Conservation (phyloP, 2,329 filamentous ascomycete species). For the Colletotrichum nymphaeae region DNA sequence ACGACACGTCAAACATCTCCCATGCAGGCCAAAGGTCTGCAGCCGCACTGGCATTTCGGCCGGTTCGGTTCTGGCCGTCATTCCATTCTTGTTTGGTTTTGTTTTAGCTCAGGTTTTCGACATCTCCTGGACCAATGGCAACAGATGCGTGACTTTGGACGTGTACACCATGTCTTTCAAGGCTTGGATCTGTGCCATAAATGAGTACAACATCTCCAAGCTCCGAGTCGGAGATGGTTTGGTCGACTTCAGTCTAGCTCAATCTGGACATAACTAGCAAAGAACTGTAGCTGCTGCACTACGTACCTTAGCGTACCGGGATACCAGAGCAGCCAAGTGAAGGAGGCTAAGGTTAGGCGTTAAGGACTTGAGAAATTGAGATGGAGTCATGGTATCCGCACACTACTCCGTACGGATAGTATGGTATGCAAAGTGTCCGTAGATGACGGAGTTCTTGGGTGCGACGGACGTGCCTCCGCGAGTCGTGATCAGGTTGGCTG, state of each 20-base stretch:
- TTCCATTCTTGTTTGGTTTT: background rate
- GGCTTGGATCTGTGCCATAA: background rate
- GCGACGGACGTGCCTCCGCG: background rate
- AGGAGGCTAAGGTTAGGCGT: background rate
- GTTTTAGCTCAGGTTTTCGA: background rate
- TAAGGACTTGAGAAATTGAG: background rate
- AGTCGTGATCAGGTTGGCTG: slow-evolving; percentile 6
- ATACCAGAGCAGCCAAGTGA: background rate
- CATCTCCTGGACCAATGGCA: background rate
- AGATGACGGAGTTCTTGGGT: background rate
- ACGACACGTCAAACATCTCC: background rate
- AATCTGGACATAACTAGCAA: background rate
- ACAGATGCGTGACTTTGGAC: background rate
- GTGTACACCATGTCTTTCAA: background rate
- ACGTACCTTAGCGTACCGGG: background rate
- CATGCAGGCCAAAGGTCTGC: background rate
- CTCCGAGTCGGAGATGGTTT: background rate
- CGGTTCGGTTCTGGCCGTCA: background rate
- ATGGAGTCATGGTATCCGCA: background rate
- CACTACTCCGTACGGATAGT: background rate
- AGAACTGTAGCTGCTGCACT: background rate
- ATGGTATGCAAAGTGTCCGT: background rate
- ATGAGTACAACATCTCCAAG: background rate
- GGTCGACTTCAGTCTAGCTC: background rate
- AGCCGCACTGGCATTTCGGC: slow-evolving; percentile 11